Base-by-base conservation (phyloP, 192 early-diverging fungal genomes). In the Podila horticola region DNA sequence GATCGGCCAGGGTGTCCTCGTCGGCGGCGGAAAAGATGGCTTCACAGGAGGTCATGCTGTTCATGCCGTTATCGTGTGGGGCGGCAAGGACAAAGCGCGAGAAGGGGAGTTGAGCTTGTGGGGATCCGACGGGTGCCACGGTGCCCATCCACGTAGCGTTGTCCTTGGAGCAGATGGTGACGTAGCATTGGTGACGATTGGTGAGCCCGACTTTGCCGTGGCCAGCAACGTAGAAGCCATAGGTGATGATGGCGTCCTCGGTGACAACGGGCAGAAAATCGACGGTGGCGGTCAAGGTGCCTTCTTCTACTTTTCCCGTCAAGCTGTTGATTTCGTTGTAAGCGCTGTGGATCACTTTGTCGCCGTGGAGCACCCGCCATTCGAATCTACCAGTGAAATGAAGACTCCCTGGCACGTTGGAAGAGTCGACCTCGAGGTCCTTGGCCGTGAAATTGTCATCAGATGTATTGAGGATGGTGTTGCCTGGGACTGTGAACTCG, bases 51-150 rank as follows among this genome's bases (percentile, higher is more conserved):
- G 22, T 28, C 72, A 74, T 74, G 33, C 50, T 61, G 64, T 74
- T 74, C 72, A 74, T 74, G 29, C 72, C 72, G 24, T 74, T 74
- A 48, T 74, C 72, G 45, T 74, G 72, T 9, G 72, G 72, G 10
- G 72, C 72, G 0, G 72, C 72, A 28, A 74, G 72, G 41, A 66
- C 72, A 59, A 74, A 74, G 3, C 64, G 52, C 2, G 72, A 74
- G 31, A 74, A 74, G 0, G 72, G 72, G 26, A 66, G 66, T 4
- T 36, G 64, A 3, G 64, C 72, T 34, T 22, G 28, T 31, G 57
- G 30, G 15, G 72, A 74, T 12, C 72, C 72, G 2, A 58, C 58
- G 50, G 72, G 72, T 0, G 72, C 72, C 9, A 74, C 26, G 10
- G 64, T 20, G 36, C 72, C 64, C 72, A 74, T 74, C 72, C 72